phyloP scores from a whole-genome alignment of 2,329 filamentous ascomycete genomes.

The Epichloe typhina region DNA sequence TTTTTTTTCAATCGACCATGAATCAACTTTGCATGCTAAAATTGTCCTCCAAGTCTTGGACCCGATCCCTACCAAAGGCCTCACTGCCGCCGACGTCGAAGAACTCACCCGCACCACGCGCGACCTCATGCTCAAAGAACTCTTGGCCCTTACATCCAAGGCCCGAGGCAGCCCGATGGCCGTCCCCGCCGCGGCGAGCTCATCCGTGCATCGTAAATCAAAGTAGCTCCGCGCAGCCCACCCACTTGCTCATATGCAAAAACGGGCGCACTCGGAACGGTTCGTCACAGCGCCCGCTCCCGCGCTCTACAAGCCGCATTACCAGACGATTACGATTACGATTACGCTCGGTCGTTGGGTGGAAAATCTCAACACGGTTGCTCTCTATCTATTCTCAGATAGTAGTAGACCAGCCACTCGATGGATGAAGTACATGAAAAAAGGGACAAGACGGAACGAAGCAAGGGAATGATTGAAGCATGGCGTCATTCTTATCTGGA shows the following conservation, averaged over 20 bases:
- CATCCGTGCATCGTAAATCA: conserved; percentile 15
- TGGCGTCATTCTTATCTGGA: neutral
- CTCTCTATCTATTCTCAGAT: neutral
- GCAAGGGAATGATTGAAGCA: neutral
- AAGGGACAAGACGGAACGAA: neutral
- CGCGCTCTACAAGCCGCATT: no score
- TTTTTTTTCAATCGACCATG: no score
- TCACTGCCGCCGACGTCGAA: conserved; percentile 67
- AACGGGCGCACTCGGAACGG: neutral
- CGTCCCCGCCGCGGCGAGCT: conserved; percentile 18
- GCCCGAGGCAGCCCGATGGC: conserved; percentile 28
- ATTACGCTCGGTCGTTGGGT: no score
- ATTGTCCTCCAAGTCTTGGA: conserved; percentile 47
- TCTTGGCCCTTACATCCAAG: conserved; percentile 39
- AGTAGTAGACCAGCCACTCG: neutral
- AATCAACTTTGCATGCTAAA: no score
- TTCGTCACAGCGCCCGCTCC: no score
- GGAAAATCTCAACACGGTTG: neutral
- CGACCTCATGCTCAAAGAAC: conserved; percentile 62
- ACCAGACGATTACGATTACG: no score
- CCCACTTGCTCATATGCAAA: neutral
- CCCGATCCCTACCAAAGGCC: conserved; percentile 62
- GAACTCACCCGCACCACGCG: conserved; percentile 53
- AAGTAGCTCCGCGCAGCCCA: neutral
- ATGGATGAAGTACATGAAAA: neutral